These are phyloP conservation scores for Xylariaceae sp. DNA, from an alignment of 2,329 filamentous ascomycete genomes.

Conservation along the genomic window DNA sequence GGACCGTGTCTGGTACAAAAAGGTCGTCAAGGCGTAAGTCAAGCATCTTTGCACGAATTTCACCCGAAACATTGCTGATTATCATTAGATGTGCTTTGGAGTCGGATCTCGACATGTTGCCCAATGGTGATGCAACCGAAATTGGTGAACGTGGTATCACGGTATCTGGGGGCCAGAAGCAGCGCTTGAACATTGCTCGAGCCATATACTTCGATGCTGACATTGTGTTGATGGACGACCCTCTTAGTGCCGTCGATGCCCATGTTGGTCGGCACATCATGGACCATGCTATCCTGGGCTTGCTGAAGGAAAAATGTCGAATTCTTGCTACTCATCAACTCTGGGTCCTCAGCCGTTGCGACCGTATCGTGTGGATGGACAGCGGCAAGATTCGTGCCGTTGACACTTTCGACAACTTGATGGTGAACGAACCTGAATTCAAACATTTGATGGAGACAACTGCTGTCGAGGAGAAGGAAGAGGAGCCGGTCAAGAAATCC, in stretches of 20 bases:
- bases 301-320: constrained; percentile 83
- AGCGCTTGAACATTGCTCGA: constrained; percentile 88
- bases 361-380: constrained; percentile 92
- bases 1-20: constrained; percentile 72
- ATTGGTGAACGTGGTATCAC: constrained; percentile 96
- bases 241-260: constrained; percentile 65
- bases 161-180: constrained; percentile 92
- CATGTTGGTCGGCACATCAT: constrained; percentile 76
- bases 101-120: constrained; percentile 89
- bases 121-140: constrained; percentile 81
- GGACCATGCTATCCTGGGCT: constrained; percentile 86
- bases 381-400: constrained; percentile 77
- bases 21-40: constrained; percentile 72
- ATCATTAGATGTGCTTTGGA: constrained; percentile 69
- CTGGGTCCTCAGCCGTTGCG: constrained; percentile 85
- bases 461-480: constrained; percentile 64
- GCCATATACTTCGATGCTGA: constrained; percentile 68
- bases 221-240: constrained; percentile 66
- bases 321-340: constrained; percentile 93
- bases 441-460: constrained; percentile 81
- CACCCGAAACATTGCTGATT: too few species aligned
- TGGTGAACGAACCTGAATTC: constrained; percentile 74
- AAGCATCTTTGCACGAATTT: background rate
- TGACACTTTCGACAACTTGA: constrained; percentile 86
- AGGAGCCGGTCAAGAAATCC: constrained; percentile 45